Conservation (phyloP, 129 eudicot genomes). For the Tagetes patula region DNA sequence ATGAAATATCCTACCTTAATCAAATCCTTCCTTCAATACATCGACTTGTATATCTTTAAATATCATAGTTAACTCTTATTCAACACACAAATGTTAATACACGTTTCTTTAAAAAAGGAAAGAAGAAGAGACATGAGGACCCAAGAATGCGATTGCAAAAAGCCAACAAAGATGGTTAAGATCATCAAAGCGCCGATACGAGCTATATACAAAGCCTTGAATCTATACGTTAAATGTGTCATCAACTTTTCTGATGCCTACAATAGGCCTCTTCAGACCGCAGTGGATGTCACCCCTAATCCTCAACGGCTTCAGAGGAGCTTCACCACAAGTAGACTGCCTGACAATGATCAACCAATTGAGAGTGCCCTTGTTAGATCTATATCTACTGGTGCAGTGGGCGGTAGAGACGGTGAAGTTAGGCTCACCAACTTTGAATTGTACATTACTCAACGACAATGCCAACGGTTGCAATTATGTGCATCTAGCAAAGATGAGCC, state of each 20-base stretch:
- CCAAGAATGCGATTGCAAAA: background rate
- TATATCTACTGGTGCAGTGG: constrained; percentile 13
- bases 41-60: too few species aligned
- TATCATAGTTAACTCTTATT: too few species aligned
- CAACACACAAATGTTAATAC: too few species aligned
- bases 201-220: constrained; percentile 23
- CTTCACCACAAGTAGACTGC: background rate
- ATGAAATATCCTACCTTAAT: too few species aligned
- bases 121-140: background rate
- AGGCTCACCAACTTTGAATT: background rate
- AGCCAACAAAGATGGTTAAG: background rate
- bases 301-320: constrained; percentile 23
- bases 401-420: background rate
- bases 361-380: constrained; percentile 29
- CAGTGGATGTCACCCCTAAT: background rate
- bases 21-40: too few species aligned
- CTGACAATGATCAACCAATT: constrained; percentile 11
- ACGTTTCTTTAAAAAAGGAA: too few species aligned
- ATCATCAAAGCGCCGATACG: constrained; percentile 27
- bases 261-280: constrained; percentile 13
- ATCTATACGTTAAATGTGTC: constrained; percentile 26
- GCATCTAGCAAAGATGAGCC: background rate
- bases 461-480: background rate
- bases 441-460: background rate
- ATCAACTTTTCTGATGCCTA: constrained; percentile 13